Evolutionary conservation across 805 yeast genomes (phyloP), one percentile per base, ranked within the genome.

Genomic region (Candida vaughaniae): DNA sequence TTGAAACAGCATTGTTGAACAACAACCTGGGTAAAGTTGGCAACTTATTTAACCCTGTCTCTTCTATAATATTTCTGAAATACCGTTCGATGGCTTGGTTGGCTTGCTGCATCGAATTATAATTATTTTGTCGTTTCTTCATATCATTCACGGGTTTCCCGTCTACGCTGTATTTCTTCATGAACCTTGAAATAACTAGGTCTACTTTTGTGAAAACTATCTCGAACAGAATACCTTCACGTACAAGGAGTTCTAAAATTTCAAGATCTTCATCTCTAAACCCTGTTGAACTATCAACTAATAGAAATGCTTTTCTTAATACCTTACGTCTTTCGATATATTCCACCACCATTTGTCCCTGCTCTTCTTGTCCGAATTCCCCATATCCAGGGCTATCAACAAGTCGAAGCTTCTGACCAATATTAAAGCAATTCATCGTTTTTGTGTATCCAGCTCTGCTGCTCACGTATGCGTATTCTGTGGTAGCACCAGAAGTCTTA

Each of bases 381-480:
- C 98, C 98, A 56, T 90, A 90, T 0, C 98, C 98, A 1, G 98
- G 98, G 16, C 88, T 75, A 54, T 90, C 98, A 2, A 88, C 76
- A 3, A 90, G 50, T 42, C 87, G 66, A 29, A 90, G 64, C 38
- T 71, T 64, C 33, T 76, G 75, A 3, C 84, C 84, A 9, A 85
- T 60, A 40, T 79, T 83, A 60, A 73, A 89, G 45, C 86, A 80
- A 52, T 85, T 85, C 52, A 89, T 61, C 3, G 91, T 73, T 35
- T 73, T 72, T 3, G 82, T 77, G 44, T 61, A 75, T 5, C 85
- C 86, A 15, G 81, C 79, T 42, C 66, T 62, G 40, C 60, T 62
- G 0, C 82, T 77, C 1, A 77, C 75, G 52, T 7, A 39, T 33
- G 47, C 47, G 33, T 42, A 36, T 16, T 39, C 58, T 3, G 46